Percentiles rank a stretch among this genome's conserved stretches.
Conservation (phyloP, 1,139 yeast genomes). For the Suhomyces bribrorum region DNA sequence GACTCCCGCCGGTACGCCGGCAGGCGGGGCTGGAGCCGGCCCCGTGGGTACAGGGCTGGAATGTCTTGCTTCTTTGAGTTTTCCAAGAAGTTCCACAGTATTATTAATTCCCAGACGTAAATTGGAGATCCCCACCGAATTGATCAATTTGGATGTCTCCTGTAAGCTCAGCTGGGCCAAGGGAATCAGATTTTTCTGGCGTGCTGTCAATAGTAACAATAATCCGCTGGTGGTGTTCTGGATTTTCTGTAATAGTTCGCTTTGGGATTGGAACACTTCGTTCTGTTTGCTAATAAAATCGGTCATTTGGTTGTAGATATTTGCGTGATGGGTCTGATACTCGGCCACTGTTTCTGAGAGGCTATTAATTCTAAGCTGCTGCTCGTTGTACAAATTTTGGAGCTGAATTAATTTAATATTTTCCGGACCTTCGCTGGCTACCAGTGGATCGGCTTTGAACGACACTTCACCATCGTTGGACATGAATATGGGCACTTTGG, state of each 20-base stretch:
- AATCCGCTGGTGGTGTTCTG: conserved; percentile 24
- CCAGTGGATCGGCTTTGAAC: neutral
- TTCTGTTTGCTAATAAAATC: conserved; percentile 23
- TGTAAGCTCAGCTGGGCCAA: conserved; percentile 23
- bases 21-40: neutral
- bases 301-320: conserved; percentile 17
- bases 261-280: conserved; percentile 22
- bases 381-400: conserved; percentile 9
- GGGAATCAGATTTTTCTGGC: conserved; percentile 19
- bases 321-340: conserved; percentile 20
- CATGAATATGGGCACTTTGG: conserved; percentile 5
- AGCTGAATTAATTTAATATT: conserved; percentile 1
- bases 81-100: conserved; percentile 21
- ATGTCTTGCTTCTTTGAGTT: conserved; percentile 18
- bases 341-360: conserved; percentile 21
- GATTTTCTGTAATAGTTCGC: conserved; percentile 23
- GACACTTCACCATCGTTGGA: neutral
- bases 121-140: conserved; percentile 10
- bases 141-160: conserved; percentile 19
- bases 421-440: neutral
- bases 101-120: conserved; percentile 21
- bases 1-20: neutral
- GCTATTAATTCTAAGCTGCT: conserved; percentile 12
- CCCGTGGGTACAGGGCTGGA: too few species aligned
- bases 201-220: conserved; percentile 21